A percentile compares a stretch with the other conserved stretches of the same genome.
Conservation (phyloP, 2,329 filamentous ascomycete species). For the Chrysoporthe cubensis region DNA sequence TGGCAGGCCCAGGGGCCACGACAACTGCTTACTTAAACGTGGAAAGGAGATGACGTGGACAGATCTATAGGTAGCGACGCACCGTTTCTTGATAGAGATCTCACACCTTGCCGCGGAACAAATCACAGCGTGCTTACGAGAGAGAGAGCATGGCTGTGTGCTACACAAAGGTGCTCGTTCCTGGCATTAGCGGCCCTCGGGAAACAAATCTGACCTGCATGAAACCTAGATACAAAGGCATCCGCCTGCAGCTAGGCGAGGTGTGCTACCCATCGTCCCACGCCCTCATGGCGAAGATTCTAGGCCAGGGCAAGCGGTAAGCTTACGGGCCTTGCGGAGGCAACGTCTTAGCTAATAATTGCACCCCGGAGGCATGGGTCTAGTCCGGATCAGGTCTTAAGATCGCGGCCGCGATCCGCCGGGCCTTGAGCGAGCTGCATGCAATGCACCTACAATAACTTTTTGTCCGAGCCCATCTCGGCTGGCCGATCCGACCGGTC, state of each 20-base stretch:
- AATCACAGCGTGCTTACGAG: background rate
- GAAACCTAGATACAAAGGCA: background rate
- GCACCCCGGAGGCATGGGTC: background rate
- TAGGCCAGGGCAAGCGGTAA: background rate
- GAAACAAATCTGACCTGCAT: background rate
- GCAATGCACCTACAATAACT: conserved; percentile 1
- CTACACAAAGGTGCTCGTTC: background rate
- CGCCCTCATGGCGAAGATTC: background rate
- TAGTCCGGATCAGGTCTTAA: background rate
- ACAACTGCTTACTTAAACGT: background rate
- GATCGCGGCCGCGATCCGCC: background rate
- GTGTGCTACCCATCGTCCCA: background rate
- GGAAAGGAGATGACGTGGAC: background rate
- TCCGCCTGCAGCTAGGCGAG: background rate
- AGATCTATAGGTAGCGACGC: background rate
- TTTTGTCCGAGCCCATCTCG: background rate
- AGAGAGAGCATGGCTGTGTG: background rate
- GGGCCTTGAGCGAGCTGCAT: background rate
- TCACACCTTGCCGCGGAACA: background rate
- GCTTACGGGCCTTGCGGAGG: background rate
- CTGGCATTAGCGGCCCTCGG: background rate
- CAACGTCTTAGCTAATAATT: background rate
- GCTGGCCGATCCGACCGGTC: background rate
- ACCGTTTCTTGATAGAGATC: background rate
- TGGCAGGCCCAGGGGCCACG: background rate